A percentile compares a stretch with the other conserved stretches of the same genome.
Conservation (phyloP, 768 basidiomycete genomes). For the Peribolospora baueri region DNA sequence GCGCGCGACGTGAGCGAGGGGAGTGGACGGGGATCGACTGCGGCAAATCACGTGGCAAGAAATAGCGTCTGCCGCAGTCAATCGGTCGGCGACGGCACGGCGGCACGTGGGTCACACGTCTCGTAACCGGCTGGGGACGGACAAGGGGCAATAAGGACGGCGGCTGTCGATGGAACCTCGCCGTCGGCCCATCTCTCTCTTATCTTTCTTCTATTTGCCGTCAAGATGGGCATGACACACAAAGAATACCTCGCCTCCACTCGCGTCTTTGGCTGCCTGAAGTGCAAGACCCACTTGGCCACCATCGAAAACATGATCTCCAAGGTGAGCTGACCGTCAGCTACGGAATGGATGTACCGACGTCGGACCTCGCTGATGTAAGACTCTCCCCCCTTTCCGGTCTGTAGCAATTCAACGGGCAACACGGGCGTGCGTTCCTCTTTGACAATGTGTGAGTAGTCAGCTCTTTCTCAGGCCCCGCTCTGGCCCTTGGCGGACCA, state of each 20-base stretch:
- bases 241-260: slow-evolving; percentile 62
- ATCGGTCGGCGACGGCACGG: no score
- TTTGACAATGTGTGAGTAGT: slow-evolving; percentile 73
- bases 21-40: no score
- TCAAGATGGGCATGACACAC: slow-evolving; percentile 67
- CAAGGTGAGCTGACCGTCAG: slow-evolving; percentile 29
- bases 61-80: no score
- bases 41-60: no score
- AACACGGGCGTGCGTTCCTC: slow-evolving; percentile 83
- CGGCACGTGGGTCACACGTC: no score
- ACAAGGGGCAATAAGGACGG: no score
- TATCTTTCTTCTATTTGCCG: not conserved
- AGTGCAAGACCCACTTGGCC: slow-evolving; percentile 71
- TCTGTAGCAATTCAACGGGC: slow-evolving; percentile 75
- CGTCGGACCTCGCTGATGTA: no score
- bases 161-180: no score
- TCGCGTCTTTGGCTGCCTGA: slow-evolving; percentile 67
- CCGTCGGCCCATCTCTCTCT: not conserved
- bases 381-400: not conserved
- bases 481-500: not conserved
- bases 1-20: no score
- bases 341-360: no score
- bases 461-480: not conserved
- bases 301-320: slow-evolving; percentile 78
- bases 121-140: no score